Base-by-base conservation (phyloP, 2,329 filamentous ascomycete species). In the Trichoderma atroviride region DNA sequence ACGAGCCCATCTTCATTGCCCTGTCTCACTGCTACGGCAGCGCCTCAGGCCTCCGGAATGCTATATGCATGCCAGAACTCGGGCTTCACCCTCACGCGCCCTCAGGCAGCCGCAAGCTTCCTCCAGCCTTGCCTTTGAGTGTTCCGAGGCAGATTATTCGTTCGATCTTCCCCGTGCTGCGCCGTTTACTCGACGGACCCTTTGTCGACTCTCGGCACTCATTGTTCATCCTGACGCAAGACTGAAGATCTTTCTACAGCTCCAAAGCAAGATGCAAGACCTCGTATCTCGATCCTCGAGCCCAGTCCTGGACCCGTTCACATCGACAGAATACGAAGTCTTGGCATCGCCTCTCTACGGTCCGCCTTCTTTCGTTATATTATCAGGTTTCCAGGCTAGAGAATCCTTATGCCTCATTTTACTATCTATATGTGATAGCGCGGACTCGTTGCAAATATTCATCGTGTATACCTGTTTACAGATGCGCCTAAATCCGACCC, bases 161-260 rank as follows among this genome's bases (percentile, higher is more conserved):
- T 31, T 31, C 31, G 37, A n/a, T 40, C 50, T 63, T 7, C 63
- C 40, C 11, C 24, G n/a, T 58, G 22, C 37, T 37, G 13, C 43
- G 22, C 53, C 29, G 29, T 27, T 67, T 50, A 40, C 33, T 59
- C 29, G 40, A 57, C 53, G 16, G 10, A 4, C 7, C 65, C 19
- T 40, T 35, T 29, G 52, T 43, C 64, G 65, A 29, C 43, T 53
- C 47, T 55, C 22, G 16, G 56, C 47, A 31, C 68, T 65, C 56
- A 69, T 65, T 69, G 68, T 69, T 66, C 53, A 69, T 69, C 47
- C 40, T 69, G 53, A 66, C 61, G 55, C 68, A 66, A 53, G 62
- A 37, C 35, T n/a, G 61, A 60, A 60, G 68, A 69, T 69, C 55
- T 40, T 55, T 19, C 22, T 57, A 13, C 29, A 50, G 7, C 3